A percentile compares a stretch with the other conserved stretches of the same genome.
Conservation (phyloP, 2,329 filamentous ascomycete species). For the Bipolaris victoriae region DNA sequence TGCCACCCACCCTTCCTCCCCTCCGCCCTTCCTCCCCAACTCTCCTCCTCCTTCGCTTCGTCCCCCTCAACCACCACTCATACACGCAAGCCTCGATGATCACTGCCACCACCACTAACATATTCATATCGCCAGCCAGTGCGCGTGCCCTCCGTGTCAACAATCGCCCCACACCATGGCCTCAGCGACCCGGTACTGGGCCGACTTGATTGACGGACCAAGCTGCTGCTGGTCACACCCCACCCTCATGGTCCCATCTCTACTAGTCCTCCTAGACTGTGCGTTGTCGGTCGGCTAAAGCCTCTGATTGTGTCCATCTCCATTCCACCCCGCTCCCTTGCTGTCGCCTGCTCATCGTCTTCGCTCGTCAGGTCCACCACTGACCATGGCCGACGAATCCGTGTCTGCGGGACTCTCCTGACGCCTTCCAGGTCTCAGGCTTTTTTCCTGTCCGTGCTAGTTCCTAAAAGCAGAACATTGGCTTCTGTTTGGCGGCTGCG, state of each 20-base stretch:
- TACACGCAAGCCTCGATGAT: constrained; percentile 7
- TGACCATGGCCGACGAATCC: neutral
- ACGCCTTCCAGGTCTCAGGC: neutral
- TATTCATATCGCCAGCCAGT: constrained; percentile 2
- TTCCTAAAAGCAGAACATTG: neutral
- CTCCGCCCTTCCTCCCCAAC: constrained; percentile 15
- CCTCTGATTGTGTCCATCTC: constrained; percentile 4
- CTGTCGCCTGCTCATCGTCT: constrained; percentile 6
- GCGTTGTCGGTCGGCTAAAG: constrained; percentile 24
- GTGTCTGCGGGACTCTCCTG: neutral
- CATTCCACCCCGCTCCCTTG: constrained; percentile 8
- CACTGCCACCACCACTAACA: constrained; percentile 15
- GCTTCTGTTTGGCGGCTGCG: neutral
- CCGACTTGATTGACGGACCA: neutral
- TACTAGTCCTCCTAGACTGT: constrained; percentile 11
- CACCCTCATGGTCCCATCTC: constrained; percentile 8
- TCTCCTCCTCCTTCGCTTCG: constrained; percentile 8
- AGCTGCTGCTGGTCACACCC: constrained; percentile 8
- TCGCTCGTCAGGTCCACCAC: constrained; percentile 1
- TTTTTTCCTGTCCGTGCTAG: neutral
- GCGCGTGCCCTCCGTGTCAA: constrained; percentile 1
- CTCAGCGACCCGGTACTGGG: neutral
- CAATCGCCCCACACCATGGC: constrained; percentile 12
- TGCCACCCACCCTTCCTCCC: constrained; percentile 9
- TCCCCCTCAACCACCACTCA: constrained; percentile 5